phyloP scores from a whole-genome alignment of 106 monocot species.

The Dactylorhiza incarnata region DNA sequence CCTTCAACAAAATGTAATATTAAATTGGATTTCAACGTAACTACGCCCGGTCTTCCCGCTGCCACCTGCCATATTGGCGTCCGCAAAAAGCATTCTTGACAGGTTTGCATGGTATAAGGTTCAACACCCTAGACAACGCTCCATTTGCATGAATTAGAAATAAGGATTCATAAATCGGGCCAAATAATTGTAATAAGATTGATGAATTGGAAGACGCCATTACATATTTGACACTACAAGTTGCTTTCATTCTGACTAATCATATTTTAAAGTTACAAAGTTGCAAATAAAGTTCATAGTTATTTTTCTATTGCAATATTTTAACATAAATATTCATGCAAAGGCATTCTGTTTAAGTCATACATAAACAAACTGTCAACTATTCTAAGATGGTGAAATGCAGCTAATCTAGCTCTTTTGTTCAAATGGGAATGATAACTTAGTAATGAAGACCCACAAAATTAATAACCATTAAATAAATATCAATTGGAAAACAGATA shows the following conservation, averaged over 20 bases:
- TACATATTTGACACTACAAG: background rate
- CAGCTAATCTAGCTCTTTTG: background rate
- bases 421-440: background rate
- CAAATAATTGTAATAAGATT: no score
- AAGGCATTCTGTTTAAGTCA: background rate
- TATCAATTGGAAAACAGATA: background rate
- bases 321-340: background rate
- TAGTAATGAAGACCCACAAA: background rate
- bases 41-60: no score
- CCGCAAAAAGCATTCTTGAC: no score
- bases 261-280: background rate
- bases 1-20: no score
- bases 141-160: no score
- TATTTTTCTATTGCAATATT: background rate
- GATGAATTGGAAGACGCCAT: background rate
- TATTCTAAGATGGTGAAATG: background rate
- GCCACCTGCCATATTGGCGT: no score
- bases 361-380: background rate
- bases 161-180: no score
- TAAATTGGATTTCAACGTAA: no score
- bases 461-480: background rate
- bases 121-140: no score
- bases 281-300: background rate
- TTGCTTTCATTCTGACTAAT: background rate
- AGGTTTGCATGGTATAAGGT: no score